Evolutionary conservation across 1,284 basidiomycete species (phyloP).

Genomic region (Termitomyces sp.): DNA sequence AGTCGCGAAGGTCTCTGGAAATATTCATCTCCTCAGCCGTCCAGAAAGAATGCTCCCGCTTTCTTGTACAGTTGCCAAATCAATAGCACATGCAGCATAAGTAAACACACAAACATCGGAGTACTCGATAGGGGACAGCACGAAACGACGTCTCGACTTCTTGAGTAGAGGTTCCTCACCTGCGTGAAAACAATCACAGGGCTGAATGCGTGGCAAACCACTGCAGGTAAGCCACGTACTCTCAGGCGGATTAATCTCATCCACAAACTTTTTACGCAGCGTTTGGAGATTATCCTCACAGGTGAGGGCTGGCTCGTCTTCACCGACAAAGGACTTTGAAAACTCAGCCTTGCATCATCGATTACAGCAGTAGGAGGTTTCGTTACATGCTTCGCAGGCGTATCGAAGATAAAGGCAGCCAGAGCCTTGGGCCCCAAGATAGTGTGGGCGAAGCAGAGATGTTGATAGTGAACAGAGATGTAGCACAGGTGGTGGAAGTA

Average conservation of each 20-base stretch:
- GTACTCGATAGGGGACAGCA: slow-evolving; percentile 93
- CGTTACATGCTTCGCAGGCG: slow-evolving; percentile 31
- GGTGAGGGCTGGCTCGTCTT: slow-evolving; percentile 21
- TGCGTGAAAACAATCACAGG: slow-evolving; percentile 20
- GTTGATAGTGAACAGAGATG: not conserved
- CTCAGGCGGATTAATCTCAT: slow-evolving; percentile 62
- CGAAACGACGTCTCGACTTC: slow-evolving; percentile 79
- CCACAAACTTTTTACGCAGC: slow-evolving; percentile 47
- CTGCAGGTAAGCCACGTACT: slow-evolving; percentile 39
- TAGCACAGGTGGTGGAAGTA: not conserved
- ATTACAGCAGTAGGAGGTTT: slow-evolving; percentile 22
- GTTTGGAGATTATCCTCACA: slow-evolving; percentile 21
- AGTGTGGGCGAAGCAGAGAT: slow-evolving; percentile 17
- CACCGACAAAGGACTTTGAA: slow-evolving; percentile 29
- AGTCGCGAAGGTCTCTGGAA: slow-evolving; percentile 88
- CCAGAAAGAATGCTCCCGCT: slow-evolving; percentile 91
- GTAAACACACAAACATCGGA: slow-evolving; percentile 58
- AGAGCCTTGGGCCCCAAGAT: slow-evolving; percentile 29
- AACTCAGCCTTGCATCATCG: slow-evolving; percentile 38
- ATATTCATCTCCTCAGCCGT: slow-evolving; percentile 98
- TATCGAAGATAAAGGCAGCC: slow-evolving; percentile 33
- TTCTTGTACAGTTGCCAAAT: slow-evolving; percentile 99
- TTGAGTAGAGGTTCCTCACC: slow-evolving; percentile 81
- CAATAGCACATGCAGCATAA: slow-evolving; percentile 45
- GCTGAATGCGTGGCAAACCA: not conserved